These are phyloP conservation scores for Lagerstroemia speciosa DNA, from an alignment of 345 rosid genomes.

Conservation along the genomic window DNA sequence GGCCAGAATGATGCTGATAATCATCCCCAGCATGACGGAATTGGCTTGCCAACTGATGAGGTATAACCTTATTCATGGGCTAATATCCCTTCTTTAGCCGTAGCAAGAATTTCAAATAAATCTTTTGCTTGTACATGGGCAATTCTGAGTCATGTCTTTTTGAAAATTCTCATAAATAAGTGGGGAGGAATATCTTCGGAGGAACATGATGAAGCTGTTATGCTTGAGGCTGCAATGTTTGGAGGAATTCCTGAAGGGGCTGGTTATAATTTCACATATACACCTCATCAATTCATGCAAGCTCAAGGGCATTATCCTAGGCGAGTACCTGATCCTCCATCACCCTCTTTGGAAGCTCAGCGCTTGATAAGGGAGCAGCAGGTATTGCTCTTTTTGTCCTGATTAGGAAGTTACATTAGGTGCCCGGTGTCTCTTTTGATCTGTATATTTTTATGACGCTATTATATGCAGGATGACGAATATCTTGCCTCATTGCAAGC, in stretches of 20 bases:
- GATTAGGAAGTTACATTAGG: neutral
- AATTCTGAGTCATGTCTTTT: slow-evolving; percentile 6
- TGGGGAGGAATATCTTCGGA: slow-evolving; percentile 99
- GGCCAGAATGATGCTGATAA: slow-evolving; percentile 26
- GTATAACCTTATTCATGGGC: neutral
- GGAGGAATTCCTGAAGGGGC: slow-evolving; percentile 90
- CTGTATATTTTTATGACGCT: neutral
- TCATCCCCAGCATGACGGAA: slow-evolving; percentile 37
- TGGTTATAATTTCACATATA: slow-evolving; percentile 48
- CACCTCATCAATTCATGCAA: slow-evolving; percentile 57
- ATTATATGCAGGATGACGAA: slow-evolving; percentile 70
- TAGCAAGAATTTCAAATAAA: neutral
- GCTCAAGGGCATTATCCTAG: slow-evolving; percentile 38
- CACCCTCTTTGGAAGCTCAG: slow-evolving; percentile 91
- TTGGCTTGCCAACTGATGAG: slow-evolving; percentile 67
- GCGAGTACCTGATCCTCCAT: slow-evolving; percentile 62
- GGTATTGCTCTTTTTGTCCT: slow-evolving; percentile 33
- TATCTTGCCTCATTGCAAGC: slow-evolving; percentile 93
- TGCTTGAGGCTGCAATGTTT: slow-evolving; percentile 99
- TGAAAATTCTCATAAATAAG: slow-evolving; percentile 30
- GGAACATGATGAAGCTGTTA: slow-evolving; percentile 99
- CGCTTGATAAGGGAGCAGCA: slow-evolving; percentile 96
- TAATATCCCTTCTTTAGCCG: neutral
- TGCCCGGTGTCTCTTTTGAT: too few relatives aligned
- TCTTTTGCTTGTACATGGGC: neutral